Evolutionary conservation across 495 filamentous ascomycete species (phyloP).

Genomic region (Articulospora tetracladia): DNA sequence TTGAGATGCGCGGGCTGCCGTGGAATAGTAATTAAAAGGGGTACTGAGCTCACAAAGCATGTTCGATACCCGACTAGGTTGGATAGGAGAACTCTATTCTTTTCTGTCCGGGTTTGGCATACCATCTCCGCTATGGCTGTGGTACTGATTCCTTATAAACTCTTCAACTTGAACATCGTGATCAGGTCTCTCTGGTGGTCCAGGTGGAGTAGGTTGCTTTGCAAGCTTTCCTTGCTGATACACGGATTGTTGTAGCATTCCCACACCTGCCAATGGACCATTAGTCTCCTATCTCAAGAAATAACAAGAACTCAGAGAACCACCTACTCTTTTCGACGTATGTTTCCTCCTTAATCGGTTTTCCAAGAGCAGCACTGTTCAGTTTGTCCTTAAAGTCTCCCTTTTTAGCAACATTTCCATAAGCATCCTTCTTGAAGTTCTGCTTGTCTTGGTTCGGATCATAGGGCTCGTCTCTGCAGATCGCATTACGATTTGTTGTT

Average conservation of each 20-base stretch:
- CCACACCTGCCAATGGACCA: slow-evolving; percentile 4
- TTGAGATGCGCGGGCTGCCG: too few species aligned
- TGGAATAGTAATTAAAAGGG: too few species aligned
- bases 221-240: slow-evolving; percentile 3
- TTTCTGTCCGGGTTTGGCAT: slow-evolving; percentile 14
- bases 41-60: too few species aligned
- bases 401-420: slow-evolving; percentile 16
- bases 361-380: slow-evolving; percentile 14
- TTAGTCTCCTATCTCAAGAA: slow-evolving; percentile 6
- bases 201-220: neutral
- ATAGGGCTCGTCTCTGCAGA: neutral
- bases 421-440: slow-evolving; percentile 16
- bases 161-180: slow-evolving; percentile 25
- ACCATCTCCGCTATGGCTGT: slow-evolving; percentile 15
- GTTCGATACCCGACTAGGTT: too few species aligned
- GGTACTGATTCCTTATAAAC: slow-evolving; percentile 22
- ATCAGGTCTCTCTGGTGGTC: slow-evolving; percentile 18
- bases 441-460: slow-evolving; percentile 11
- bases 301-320: too few species aligned
- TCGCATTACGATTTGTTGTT: neutral
- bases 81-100: too few species aligned
- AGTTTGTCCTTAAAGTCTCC: slow-evolving; percentile 22
- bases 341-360: neutral
- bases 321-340: slow-evolving; percentile 19
- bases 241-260: slow-evolving; percentile 1